phyloP scores from a whole-genome alignment of 441 rosid species.

The Mallotus repandus region DNA sequence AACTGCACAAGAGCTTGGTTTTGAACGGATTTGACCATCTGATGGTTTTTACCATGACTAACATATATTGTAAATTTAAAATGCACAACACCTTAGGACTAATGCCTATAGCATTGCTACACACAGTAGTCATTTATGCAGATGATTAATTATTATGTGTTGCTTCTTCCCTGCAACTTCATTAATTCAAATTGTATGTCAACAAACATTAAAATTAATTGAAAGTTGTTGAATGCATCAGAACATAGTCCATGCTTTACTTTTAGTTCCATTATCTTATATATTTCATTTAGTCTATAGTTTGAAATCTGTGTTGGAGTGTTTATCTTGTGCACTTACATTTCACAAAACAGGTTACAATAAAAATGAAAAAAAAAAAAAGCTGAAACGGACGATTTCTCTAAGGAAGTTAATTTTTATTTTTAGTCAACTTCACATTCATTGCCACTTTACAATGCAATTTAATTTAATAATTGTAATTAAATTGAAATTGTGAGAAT shows the following conservation, averaged over 20 bases:
- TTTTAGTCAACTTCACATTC: background rate
- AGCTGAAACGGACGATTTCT: background rate
- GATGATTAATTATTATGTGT: background rate
- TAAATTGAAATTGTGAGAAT: too few species aligned
- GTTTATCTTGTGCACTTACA: background rate
- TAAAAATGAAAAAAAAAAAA: background rate
- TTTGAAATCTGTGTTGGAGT: constrained; percentile 6
- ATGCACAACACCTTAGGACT: too few species aligned
- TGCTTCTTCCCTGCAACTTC: constrained; percentile 3
- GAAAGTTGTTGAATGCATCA: constrained; percentile 6
- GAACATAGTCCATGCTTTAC: constrained; percentile 20
- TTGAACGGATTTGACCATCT: too few species aligned
- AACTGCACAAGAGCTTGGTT: too few species aligned
- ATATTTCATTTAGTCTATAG: background rate
- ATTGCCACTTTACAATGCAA: too few species aligned
- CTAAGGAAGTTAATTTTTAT: background rate
- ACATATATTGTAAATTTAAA: too few species aligned
- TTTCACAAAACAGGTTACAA: background rate
- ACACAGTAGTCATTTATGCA: background rate
- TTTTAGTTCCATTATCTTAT: background rate
- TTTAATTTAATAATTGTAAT: too few species aligned
- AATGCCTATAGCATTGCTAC: too few species aligned
- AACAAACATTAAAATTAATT: constrained; percentile 3
- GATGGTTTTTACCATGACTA: too few species aligned
- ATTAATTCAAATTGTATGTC: background rate